Percentiles rank a stretch among this genome's conserved stretches.
Evolutionary conservation across 2,329 filamentous ascomycete species (phyloP).

Genomic region (Bipolaris gigantea): DNA sequence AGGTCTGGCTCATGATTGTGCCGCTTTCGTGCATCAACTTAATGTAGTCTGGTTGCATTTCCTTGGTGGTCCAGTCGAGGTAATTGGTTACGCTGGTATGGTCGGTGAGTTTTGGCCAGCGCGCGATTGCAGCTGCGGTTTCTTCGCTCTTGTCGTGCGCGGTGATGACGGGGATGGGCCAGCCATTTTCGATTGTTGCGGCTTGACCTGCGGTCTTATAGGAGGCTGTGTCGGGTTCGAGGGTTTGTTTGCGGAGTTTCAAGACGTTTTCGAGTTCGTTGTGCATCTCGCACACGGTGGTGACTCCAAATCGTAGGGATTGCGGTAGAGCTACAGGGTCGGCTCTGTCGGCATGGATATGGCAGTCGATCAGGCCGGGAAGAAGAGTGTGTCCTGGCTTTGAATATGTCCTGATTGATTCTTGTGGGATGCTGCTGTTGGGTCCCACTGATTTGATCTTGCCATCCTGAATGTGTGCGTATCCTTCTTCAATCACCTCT

Average conservation of each 20-base stretch:
- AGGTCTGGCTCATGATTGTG: conserved; percentile 40
- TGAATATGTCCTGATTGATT: conserved; percentile 38
- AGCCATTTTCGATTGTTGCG: conserved; percentile 57
- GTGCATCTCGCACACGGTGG: conserved; percentile 57
- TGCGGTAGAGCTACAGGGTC: conserved; percentile 48
- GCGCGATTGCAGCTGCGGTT: conserved; percentile 46
- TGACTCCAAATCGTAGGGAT: conserved; percentile 54
- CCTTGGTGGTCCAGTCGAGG: conserved; percentile 45
- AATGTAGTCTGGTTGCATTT: conserved; percentile 52
- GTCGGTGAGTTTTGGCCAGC: conserved; percentile 53
- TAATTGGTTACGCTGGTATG: conserved; percentile 48
- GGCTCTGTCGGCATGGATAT: conserved; percentile 52
- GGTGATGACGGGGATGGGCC: conserved; percentile 52
- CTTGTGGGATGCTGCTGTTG: conserved; percentile 18
- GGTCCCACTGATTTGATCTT: conserved; percentile 44
- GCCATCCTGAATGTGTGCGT: conserved; percentile 47
- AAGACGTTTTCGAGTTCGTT: conserved; percentile 37
- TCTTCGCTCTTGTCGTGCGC: conserved; percentile 44
- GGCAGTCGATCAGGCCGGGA: conserved; percentile 56
- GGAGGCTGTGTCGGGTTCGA: conserved; percentile 47
- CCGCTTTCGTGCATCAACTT: conserved; percentile 58
- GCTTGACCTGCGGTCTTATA: conserved; percentile 54
- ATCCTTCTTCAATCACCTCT: conserved; percentile 46
- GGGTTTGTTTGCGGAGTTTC: conserved; percentile 33
- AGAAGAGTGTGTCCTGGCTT: conserved; percentile 53